A percentile compares a stretch with the other conserved stretches of the same genome.
Evolutionary conservation across 148 eudicot species (phyloP).

Genomic region (Limonium bicolor): DNA sequence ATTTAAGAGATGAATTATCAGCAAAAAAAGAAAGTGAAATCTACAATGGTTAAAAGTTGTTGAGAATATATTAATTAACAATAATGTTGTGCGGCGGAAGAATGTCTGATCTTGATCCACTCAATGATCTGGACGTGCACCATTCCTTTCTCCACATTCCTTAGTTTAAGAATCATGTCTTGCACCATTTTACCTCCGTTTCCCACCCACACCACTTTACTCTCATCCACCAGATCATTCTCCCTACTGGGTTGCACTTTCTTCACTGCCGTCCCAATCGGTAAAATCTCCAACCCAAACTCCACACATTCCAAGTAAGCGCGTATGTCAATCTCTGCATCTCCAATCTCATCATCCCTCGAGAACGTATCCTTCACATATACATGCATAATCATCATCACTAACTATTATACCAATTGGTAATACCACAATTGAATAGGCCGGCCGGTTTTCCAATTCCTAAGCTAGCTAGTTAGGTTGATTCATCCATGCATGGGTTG

Average conservation of each 20-base stretch:
- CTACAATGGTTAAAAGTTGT: too few relatives aligned
- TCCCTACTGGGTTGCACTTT: constrained; percentile 5
- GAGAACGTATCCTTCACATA: constrained; percentile 2
- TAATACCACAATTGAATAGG: not conserved
- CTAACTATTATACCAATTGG: not conserved
- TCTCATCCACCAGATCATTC: constrained; percentile 8
- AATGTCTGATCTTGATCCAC: constrained; percentile 9
- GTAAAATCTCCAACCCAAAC: not conserved
- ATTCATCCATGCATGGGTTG: too few relatives aligned
- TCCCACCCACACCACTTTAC: constrained; percentile 10
- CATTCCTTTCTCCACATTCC: constrained; percentile 8
- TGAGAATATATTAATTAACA: too few relatives aligned
- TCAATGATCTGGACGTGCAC: constrained; percentile 7
- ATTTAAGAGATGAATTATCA: too few relatives aligned
- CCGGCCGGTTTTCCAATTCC: too few relatives aligned
- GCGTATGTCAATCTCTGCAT: constrained; percentile 8
- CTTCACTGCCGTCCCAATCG: constrained; percentile 11
- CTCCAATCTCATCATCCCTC: constrained; percentile 8
- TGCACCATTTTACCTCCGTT: constrained; percentile 11
- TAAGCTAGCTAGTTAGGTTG: too few relatives aligned
- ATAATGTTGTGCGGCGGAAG: too few relatives aligned
- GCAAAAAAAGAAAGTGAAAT: too few relatives aligned
- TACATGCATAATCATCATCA: not conserved
- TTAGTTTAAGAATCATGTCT: constrained; percentile 4
- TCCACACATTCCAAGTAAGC: constrained; percentile 8